phyloP scores from a whole-genome alignment of 208 protist genomes.

The Wallacemonas sp. region DNA sequence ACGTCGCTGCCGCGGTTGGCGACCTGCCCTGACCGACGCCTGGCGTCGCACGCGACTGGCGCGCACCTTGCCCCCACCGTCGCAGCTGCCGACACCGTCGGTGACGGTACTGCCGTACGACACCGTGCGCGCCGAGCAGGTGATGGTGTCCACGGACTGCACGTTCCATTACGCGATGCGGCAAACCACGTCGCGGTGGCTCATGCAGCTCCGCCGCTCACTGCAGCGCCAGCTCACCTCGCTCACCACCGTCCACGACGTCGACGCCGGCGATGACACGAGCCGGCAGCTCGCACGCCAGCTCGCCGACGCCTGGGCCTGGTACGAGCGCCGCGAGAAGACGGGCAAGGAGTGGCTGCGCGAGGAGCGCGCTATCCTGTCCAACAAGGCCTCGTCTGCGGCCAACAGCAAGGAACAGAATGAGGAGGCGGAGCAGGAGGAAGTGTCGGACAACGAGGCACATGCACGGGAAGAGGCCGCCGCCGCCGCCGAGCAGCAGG shows the following conservation, averaged over 20 bases:
- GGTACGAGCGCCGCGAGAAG: slow-evolving; percentile 58
- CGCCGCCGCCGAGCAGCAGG: not conserved
- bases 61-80: slow-evolving; percentile 59
- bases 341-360: slow-evolving; percentile 66
- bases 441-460: not conserved
- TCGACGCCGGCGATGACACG: slow-evolving; percentile 8
- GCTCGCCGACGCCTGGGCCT: slow-evolving; percentile 70
- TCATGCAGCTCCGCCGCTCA: slow-evolving; percentile 63
- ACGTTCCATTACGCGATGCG: slow-evolving; percentile 62
- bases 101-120: slow-evolving; percentile 71
- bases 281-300: slow-evolving; percentile 16
- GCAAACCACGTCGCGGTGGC: slow-evolving; percentile 65
- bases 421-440: too few species aligned
- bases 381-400: not conserved
- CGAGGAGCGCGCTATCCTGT: slow-evolving; percentile 48
- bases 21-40: slow-evolving; percentile 57
- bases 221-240: slow-evolving; percentile 31
- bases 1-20: slow-evolving; percentile 80
- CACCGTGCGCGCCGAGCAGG: slow-evolving; percentile 49
- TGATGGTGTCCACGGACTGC: slow-evolving; percentile 56
- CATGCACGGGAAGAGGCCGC: not conserved
- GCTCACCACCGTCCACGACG: slow-evolving; percentile 28
- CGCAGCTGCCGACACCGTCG: slow-evolving; percentile 63
- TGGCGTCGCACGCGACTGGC: slow-evolving; percentile 77
- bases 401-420: too few species aligned